Percentiles rank a stretch among this genome's conserved stretches.
Conservation (phyloP, 768 basidiomycete species). For the Rhizopogon vulgaris region DNA sequence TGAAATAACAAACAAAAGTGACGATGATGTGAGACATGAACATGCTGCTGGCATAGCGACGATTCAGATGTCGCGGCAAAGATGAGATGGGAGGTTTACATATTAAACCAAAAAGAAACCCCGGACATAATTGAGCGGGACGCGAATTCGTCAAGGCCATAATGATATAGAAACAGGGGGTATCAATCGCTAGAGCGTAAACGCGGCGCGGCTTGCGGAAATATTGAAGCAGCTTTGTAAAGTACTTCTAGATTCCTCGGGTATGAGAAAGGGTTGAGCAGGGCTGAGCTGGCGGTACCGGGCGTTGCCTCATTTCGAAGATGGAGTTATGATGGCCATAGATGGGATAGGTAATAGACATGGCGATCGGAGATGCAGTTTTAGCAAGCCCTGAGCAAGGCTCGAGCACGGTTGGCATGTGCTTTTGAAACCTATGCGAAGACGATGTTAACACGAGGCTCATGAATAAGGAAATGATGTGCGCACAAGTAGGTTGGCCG, state of each 20-base stretch:
- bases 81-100: not conserved
- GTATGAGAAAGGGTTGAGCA: not conserved
- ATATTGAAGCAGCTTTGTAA: not conserved
- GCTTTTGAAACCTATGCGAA: slow-evolving; percentile 46
- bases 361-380: not conserved
- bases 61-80: not conserved
- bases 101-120: not conserved
- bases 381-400: slow-evolving; percentile 54
- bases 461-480: slow-evolving; percentile 10
- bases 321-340: not conserved
- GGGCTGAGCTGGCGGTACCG: not conserved
- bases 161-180: not conserved
- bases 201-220: not conserved
- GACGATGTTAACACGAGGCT: not conserved
- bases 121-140: not conserved
- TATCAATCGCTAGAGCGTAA: not conserved
- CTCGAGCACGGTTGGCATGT: slow-evolving; percentile 50
- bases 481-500: slow-evolving; percentile 67
- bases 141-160: not conserved
- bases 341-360: not conserved
- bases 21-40: not conserved
- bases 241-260: not conserved
- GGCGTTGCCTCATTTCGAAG: not conserved
- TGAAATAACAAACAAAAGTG: not conserved
- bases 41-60: not conserved